Percentiles rank a stretch among this genome's conserved stretches.
These are phyloP conservation scores for Fusarium sp. DNA, from an alignment of 2,329 filamentous ascomycete species.

Conservation along the genomic window DNA sequence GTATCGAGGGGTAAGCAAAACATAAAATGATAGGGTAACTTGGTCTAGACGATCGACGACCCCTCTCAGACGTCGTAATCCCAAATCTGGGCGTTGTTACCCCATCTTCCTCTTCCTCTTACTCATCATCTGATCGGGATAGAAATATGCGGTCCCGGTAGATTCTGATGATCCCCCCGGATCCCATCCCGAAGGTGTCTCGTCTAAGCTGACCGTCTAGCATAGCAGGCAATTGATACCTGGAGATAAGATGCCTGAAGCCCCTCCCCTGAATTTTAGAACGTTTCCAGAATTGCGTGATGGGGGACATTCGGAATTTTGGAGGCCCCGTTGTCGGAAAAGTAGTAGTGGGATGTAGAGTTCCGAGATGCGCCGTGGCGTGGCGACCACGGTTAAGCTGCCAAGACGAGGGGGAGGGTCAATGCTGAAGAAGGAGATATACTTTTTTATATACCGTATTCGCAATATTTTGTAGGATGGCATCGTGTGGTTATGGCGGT, in stretches of 20 bases:
- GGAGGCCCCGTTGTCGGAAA: not conserved
- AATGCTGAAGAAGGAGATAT: not conserved
- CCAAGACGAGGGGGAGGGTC: not conserved
- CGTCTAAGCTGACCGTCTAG: not conserved
- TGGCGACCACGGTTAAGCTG: not conserved
- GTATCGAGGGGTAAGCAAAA: slow-evolving; percentile 8
- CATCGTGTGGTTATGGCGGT: not conserved
- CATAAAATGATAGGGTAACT: not conserved
- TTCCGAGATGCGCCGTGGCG: not conserved
- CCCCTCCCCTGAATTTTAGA: not conserved
- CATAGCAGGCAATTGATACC: not conserved
- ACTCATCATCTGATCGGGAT: slow-evolving; percentile 34
- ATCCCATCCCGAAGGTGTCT: slow-evolving; percentile 14
- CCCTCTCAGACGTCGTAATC: not conserved
- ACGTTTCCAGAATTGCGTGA: not conserved
- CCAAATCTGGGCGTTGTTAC: not conserved
- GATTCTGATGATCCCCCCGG: slow-evolving; percentile 8
- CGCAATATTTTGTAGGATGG: not conserved
- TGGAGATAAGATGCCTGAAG: not conserved
- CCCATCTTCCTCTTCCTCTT: not conserved
- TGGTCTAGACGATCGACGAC: not conserved
- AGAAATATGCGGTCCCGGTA: slow-evolving; percentile 2
- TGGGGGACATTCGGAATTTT: not conserved
- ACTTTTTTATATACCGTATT: not conserved
- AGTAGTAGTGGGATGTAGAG: not conserved